Percentiles rank a stretch among this genome's conserved stretches.
These are phyloP conservation scores for Phycomyces blakesleeanus DNA, from an alignment of 192 early-diverging fungal species.

Conservation along the genomic window DNA sequence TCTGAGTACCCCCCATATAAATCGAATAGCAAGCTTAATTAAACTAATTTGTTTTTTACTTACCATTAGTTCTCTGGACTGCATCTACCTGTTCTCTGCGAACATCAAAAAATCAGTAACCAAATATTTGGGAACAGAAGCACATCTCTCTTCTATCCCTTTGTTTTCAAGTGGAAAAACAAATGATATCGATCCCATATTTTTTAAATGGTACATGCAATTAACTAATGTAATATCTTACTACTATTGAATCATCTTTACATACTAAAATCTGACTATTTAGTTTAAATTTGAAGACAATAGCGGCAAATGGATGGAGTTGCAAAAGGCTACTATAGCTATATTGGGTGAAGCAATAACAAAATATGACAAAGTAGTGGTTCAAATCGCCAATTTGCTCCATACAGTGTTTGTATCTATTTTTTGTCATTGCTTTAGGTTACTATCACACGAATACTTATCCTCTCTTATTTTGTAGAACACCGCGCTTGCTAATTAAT, in stretches of 20 bases:
- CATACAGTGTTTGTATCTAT: constrained; percentile 7
- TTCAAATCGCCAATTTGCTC: constrained; percentile 11
- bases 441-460: constrained; percentile 5
- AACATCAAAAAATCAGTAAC: neutral
- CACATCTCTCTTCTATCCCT: neutral
- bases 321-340: neutral
- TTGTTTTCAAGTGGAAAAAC: neutral
- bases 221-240: constrained; percentile 8
- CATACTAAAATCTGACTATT: neutral
- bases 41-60: neutral
- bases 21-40: neutral
- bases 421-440: constrained; percentile 7
- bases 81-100: constrained; percentile 10
- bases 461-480: constrained; percentile 9
- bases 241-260: neutral
- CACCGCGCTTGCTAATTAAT: neutral
- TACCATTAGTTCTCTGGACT: constrained; percentile 1
- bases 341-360: constrained; percentile 9
- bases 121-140: constrained; percentile 2
- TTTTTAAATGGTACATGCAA: constrained; percentile 1
- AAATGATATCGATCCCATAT: neutral
- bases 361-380: neutral
- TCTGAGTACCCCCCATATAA: too few species aligned
- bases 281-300: constrained; percentile 11
- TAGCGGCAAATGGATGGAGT: constrained; percentile 9